phyloP scores from a whole-genome alignment of 2,329 filamentous ascomycete genomes.

The Setomelanomma holmii region DNA sequence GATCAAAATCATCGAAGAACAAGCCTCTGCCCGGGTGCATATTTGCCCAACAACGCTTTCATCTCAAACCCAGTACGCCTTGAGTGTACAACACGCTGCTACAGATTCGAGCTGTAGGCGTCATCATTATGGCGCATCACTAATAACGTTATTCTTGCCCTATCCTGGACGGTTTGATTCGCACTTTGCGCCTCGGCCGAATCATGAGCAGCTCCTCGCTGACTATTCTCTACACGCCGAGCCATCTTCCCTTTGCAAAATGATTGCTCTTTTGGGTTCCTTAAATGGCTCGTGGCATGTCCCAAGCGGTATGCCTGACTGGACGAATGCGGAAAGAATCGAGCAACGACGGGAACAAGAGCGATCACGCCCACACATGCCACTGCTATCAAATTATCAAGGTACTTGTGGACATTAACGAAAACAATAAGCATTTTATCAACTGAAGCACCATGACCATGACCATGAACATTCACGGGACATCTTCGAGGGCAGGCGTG shows the following conservation, averaged over 20 bases:
- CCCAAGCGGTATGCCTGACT: conserved; percentile 11
- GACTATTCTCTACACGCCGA: conserved; percentile 19
- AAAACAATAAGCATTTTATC: not conserved
- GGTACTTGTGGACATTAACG: not conserved
- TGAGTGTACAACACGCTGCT: conserved; percentile 4
- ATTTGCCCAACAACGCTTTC: too few relatives aligned
- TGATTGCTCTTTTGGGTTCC: conserved; percentile 10
- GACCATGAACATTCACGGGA: not conserved
- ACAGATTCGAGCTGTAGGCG: conserved; percentile 13
- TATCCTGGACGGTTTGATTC: conserved; percentile 7
- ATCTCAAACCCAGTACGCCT: too few relatives aligned
- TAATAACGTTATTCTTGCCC: conserved; percentile 26
- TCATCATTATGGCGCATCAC: conserved; percentile 30
- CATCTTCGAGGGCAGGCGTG: not conserved
- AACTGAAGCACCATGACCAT: not conserved
- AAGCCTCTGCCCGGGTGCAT: not conserved
- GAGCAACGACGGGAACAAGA: conserved; percentile 3
- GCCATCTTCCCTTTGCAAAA: conserved; percentile 14
- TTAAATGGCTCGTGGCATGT: conserved; percentile 5
- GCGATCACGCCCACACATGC: not conserved
- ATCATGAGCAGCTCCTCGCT: conserved; percentile 8
- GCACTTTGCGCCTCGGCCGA: conserved; percentile 33
- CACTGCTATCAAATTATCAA: not conserved
- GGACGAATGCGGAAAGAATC: conserved; percentile 11
- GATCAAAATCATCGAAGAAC: conserved; percentile 18